Base-by-base conservation (phyloP, 139 green algal species). In the Tetradesmus obliquus region DNA sequence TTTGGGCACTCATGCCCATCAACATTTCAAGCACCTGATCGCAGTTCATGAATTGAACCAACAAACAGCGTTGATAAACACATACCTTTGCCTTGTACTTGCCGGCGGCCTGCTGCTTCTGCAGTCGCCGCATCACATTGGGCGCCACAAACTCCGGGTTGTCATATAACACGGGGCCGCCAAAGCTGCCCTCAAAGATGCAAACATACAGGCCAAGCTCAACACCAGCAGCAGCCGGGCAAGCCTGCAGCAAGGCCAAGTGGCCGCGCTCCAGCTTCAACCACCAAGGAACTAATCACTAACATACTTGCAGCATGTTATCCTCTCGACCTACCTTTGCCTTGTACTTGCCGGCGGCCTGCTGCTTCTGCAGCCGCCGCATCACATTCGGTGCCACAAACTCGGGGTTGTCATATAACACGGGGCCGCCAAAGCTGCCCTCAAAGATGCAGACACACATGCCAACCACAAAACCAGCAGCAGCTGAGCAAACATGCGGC, bases 301-400 rank as follows among this genome's bases (percentile, higher is more conserved):
- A 45, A 45, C 32, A 45, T 45, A 45, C 32, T 45, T 45, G 32
- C 32, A 45, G 32, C 32, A 45, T 45, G 32, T 45, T 45, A 45
- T 45, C 32, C 19, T 72, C 10, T 5, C 62, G n/a, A 3, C 66
- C n/a, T 76, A 45, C 96, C 94, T 98, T 99, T 57, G 79, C 69
- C 5, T 24, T 89, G 90, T 99, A 99, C 94, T 98, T 98, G 88
- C 94, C 93, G 3, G 95, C 92, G 69, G 95, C 93, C 84, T 94
- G 79, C 86, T 94, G 95, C 95, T 99, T 99, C 45, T 96, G 51
- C 74, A 90, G n/a, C 55, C 92, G 86, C 55, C 95, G 91, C 72
- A 98, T 92, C 84, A 94, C 93, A 91, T 99, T 99, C 71, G 98
- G 98, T 1, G 97, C 99, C 5, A 99, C 95, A 93, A 98, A 99